A percentile compares a stretch with the other conserved stretches of the same genome.
Evolutionary conservation across 2,329 filamentous ascomycete species (phyloP).

Genomic region (Fusarium sp.): DNA sequence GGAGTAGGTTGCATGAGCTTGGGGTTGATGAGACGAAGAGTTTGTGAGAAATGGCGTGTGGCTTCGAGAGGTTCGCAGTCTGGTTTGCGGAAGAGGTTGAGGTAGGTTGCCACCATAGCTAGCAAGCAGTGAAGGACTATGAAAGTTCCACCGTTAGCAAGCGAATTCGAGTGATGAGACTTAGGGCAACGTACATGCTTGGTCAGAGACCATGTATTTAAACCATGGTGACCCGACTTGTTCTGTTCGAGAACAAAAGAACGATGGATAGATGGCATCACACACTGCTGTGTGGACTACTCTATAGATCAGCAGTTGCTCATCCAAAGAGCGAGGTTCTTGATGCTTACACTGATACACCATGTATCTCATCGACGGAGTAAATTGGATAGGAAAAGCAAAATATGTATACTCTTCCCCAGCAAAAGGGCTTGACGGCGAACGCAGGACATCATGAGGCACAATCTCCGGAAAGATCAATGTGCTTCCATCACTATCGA

Average conservation of each 20-base stretch:
- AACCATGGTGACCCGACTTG: slow-evolving; percentile 28
- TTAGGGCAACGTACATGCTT: slow-evolving; percentile 18
- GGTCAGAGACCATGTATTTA: slow-evolving; percentile 30
- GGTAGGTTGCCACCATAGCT: slow-evolving; percentile 34
- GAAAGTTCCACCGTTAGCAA: background rate
- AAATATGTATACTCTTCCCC: slow-evolving; percentile 36
- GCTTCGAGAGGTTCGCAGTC: slow-evolving; percentile 36
- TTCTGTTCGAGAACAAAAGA: slow-evolving; percentile 30
- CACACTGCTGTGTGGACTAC: slow-evolving; percentile 29
- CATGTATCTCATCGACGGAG: slow-evolving; percentile 31
- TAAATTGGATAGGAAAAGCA: slow-evolving; percentile 36
- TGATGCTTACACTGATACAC: slow-evolving; percentile 34
- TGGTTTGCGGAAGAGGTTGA: slow-evolving; percentile 26
- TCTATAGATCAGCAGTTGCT: background rate
- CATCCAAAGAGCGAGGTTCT: background rate
- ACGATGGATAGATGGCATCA: slow-evolving; percentile 28
- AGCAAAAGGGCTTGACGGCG: slow-evolving; percentile 13
- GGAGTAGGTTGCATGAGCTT: slow-evolving; percentile 11
- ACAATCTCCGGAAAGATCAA: slow-evolving; percentile 31
- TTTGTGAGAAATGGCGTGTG: slow-evolving; percentile 35
- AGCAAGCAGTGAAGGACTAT: slow-evolving; percentile 37
- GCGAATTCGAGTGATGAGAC: too few relatives aligned
- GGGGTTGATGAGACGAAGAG: slow-evolving; percentile 27
- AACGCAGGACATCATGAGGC: background rate
- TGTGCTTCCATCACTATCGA: background rate